Evolutionary conservation across 2,329 filamentous ascomycete genomes (phyloP).

Genomic region (Helminthosporium solani): DNA sequence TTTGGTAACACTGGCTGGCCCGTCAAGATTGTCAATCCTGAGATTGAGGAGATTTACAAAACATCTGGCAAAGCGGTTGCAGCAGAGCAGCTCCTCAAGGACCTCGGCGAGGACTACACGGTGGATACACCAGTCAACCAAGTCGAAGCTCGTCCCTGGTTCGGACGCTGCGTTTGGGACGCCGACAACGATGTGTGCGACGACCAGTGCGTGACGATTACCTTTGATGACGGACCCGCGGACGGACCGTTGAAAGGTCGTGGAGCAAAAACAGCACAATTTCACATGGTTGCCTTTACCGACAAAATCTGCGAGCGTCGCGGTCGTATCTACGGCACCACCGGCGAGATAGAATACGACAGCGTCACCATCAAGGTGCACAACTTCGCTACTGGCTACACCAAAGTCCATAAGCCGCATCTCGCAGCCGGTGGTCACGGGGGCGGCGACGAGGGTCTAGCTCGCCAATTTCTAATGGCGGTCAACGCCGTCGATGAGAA

Average conservation of each 20-base stretch:
- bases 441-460: constrained; percentile 77
- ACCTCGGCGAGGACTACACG: constrained; percentile 57
- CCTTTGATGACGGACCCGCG: constrained; percentile 72
- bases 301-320: constrained; percentile 83
- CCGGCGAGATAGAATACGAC: constrained; percentile 85
- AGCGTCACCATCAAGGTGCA: constrained; percentile 73
- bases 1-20: constrained; percentile 76
- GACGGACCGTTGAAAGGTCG: constrained; percentile 36
- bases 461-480: constrained; percentile 78
- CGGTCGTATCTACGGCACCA: constrained; percentile 80
- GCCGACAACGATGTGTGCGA: constrained; percentile 91
- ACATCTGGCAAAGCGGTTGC: constrained; percentile 52
- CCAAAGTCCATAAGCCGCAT: constrained; percentile 60
- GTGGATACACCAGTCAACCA: constrained; percentile 53
- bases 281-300: constrained; percentile 94
- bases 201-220: constrained; percentile 84
- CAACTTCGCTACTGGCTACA: constrained; percentile 63
- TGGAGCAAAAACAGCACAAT: constrained; percentile 78
- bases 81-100: constrained; percentile 50
- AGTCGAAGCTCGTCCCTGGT: constrained; percentile 64
- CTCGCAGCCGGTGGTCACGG: constrained; percentile 66
- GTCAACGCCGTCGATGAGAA: constrained; percentile 76
- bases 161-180: constrained; percentile 93
- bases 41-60: constrained; percentile 75
- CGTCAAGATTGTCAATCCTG: constrained; percentile 82